Evolutionary conservation across 78 protist genomes (phyloP).

Genomic region (Cavenderia fasciculata): DNA sequence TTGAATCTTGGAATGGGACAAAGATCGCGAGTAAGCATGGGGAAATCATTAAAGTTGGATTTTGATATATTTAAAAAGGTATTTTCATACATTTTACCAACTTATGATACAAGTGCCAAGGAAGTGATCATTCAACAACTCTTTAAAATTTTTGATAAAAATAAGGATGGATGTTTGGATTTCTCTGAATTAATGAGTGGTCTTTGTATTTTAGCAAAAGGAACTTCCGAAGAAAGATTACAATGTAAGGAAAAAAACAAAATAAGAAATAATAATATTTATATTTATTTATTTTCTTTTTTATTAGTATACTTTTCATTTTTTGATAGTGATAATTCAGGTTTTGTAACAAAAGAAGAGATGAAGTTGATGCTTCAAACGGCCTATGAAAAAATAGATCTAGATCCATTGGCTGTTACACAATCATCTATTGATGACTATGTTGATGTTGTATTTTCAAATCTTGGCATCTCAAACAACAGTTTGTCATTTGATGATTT

Average conservation of each 20-base stretch:
- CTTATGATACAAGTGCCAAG: neutral
- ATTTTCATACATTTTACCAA: slow-evolving; percentile 37
- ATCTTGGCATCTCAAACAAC: slow-evolving; percentile 37
- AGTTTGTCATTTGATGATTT: slow-evolving; percentile 45
- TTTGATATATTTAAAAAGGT: slow-evolving; percentile 50
- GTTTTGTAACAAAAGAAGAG: slow-evolving; percentile 45
- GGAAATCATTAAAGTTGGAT: slow-evolving; percentile 62
- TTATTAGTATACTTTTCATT: slow-evolving; percentile 41
- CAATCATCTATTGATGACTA: slow-evolving; percentile 44
- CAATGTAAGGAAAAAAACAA: neutral
- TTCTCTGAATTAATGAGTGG: slow-evolving; percentile 70
- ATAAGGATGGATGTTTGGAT: slow-evolving; percentile 60
- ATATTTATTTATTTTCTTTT: neutral
- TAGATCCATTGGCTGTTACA: slow-evolving; percentile 64
- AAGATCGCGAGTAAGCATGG: slow-evolving; percentile 49
- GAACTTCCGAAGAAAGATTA: slow-evolving; percentile 61
- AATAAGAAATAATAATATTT: too few relatives aligned
- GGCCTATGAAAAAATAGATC: slow-evolving; percentile 59
- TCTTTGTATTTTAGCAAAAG: slow-evolving; percentile 63
- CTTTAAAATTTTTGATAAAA: slow-evolving; percentile 60
- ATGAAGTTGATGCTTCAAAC: slow-evolving; percentile 67
- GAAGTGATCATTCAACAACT: slow-evolving; percentile 43
- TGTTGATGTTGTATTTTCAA: slow-evolving; percentile 64
- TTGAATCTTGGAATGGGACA: slow-evolving; percentile 17
- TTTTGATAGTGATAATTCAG: slow-evolving; percentile 37